A percentile compares a stretch with the other conserved stretches of the same genome.
phyloP scores from a whole-genome alignment of 2,329 filamentous ascomycete genomes.

The Stagonosporopsis vannaccii region DNA sequence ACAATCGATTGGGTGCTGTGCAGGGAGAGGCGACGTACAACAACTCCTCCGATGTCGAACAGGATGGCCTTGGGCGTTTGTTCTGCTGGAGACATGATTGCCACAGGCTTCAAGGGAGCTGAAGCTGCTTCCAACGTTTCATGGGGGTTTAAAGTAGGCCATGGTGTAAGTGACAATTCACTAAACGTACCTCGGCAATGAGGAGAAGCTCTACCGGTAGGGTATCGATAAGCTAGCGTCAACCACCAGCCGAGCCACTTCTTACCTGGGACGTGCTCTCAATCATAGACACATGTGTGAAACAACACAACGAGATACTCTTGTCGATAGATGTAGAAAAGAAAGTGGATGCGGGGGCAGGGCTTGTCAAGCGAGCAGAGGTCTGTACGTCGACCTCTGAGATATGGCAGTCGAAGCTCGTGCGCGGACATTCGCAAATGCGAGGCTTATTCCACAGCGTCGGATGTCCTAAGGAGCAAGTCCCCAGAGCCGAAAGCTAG shows the following conservation, averaged over 20 bases:
- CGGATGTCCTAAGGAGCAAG: too few species aligned
- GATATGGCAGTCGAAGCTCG: too few species aligned
- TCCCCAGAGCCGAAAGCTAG: too few species aligned
- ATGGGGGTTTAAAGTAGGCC: slow-evolving; percentile 24
- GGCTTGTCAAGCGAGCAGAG: too few species aligned
- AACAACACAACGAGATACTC: not conserved
- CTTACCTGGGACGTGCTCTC: not conserved
- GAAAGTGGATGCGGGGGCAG: too few species aligned
- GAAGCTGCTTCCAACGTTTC: slow-evolving; percentile 18
- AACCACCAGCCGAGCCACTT: not conserved
- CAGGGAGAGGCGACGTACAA: slow-evolving; percentile 68
- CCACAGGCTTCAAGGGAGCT: not conserved
- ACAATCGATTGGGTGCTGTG: not conserved
- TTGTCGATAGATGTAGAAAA: too few species aligned
- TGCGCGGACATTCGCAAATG: too few species aligned
- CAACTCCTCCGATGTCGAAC: slow-evolving; percentile 97
- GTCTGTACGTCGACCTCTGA: too few species aligned
- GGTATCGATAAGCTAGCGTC: slow-evolving; percentile 26
- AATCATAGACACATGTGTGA: not conserved
- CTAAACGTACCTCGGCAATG: slow-evolving; percentile 34
- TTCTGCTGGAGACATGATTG: slow-evolving; percentile 16
- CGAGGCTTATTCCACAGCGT: too few species aligned
- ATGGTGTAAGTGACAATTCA: slow-evolving; percentile 25
- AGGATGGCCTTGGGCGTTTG: slow-evolving; percentile 56
- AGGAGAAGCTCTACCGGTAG: slow-evolving; percentile 27